phyloP scores from a whole-genome alignment of 139 green algal genomes.

The Chlamydomonas sp. region DNA sequence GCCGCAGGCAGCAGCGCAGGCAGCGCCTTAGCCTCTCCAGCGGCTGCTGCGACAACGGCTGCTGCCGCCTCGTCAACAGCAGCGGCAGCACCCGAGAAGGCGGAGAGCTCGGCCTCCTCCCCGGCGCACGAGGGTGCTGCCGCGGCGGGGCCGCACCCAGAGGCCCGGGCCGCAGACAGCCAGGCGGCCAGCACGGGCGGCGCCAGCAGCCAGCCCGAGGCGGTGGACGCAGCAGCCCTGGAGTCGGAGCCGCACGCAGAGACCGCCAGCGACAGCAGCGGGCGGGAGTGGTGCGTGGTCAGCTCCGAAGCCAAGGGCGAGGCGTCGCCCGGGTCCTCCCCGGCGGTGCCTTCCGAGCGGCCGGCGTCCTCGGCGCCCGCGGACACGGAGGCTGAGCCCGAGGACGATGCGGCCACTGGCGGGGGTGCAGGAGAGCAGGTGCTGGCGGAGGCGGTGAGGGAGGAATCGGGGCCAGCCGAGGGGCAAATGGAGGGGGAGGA shows the following conservation, averaged over 20 bases:
- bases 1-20: not conserved
- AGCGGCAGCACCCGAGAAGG: not conserved
- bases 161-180: not conserved
- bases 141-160: not conserved
- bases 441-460: no score
- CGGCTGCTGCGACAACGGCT: not conserved
- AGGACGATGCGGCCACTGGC: slow-evolving; percentile 10
- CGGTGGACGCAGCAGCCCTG: not conserved
- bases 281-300: slow-evolving; percentile 27
- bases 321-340: not conserved
- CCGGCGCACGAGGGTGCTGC: not conserved
- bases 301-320: not conserved
- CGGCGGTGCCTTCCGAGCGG: not conserved
- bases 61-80: not conserved
- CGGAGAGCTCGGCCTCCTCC: not conserved
- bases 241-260: slow-evolving; percentile 27
- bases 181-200: not conserved
- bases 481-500: not conserved
- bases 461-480: no score
- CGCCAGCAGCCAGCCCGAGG: not conserved
- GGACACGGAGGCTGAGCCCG: not conserved
- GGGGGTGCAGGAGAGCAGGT: not conserved
- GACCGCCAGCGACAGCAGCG: slow-evolving; percentile 40
- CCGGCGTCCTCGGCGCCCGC: not conserved
- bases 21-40: not conserved